Conservation (phyloP, 257 asterid genomes). For the Penstemon barbatus region DNA sequence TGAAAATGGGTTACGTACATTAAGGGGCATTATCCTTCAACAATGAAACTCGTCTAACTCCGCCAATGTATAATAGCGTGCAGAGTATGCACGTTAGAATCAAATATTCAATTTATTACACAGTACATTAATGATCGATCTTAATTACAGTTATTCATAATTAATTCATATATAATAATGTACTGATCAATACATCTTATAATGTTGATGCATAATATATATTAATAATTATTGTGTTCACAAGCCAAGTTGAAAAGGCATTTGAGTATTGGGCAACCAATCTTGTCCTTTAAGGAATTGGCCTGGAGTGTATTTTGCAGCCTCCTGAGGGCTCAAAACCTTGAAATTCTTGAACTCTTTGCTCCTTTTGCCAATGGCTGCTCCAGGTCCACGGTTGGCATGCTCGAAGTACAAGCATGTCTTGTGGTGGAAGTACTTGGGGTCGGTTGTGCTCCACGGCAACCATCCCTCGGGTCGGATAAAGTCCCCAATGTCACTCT, state of each 20-base stretch:
- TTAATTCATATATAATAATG: no score
- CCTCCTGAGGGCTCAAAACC: conserved; percentile 29
- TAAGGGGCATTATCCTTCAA: no score
- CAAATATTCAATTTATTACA: no score
- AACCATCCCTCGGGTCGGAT: conserved; percentile 40
- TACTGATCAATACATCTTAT: no score
- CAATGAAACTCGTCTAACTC: no score
- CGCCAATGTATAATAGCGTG: no score
- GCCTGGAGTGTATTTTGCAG: conserved; percentile 28
- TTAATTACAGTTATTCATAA: no score
- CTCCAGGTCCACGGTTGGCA: conserved; percentile 44
- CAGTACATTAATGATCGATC: no score
- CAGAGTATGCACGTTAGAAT: no score
- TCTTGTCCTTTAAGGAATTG: conserved; percentile 27
- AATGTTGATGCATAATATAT: no score
- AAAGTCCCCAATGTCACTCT: conserved; percentile 40
- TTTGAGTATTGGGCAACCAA: conserved; percentile 36
- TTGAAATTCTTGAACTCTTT: conserved; percentile 8
- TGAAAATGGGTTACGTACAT: no score
- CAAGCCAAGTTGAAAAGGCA: conserved; percentile 35
- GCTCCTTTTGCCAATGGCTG: conserved; percentile 26
- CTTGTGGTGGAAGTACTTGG: conserved; percentile 1
- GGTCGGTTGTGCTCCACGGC: conserved; percentile 32
- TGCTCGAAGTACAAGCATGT: conserved; percentile 35
- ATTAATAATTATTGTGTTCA: background rate